Conservation (phyloP, 345 rosid genomes). For the Hibiscus tridactylites region DNA sequence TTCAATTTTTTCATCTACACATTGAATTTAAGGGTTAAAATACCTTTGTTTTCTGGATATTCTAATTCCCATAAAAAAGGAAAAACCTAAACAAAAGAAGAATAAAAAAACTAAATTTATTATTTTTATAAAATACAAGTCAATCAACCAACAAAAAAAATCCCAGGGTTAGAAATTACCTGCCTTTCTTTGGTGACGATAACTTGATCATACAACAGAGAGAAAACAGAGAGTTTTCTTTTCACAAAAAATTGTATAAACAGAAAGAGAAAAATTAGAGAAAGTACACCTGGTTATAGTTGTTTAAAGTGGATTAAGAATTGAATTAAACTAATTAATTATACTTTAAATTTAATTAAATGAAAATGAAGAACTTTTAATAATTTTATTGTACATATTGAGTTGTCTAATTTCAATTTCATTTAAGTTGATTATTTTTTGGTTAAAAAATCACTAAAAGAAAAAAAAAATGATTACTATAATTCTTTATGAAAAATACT, state of each 20-base stretch:
- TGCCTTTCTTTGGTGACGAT: not conserved
- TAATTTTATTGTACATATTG: not conserved
- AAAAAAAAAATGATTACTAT: too few species aligned
- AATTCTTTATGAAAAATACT: too few species aligned
- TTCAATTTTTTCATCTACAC: not conserved
- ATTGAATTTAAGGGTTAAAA: not conserved
- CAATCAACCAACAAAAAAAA: not conserved
- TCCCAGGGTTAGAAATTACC: constrained; percentile 1
- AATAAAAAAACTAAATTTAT: too few species aligned
- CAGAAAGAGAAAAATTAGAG: not conserved
- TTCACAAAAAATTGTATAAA: not conserved
- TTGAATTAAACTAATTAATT: not conserved
- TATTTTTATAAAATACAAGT: too few species aligned
- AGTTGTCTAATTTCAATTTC: too few species aligned
- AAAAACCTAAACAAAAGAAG: not conserved
- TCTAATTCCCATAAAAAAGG: not conserved
- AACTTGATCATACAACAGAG: not conserved
- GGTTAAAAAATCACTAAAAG: not conserved
- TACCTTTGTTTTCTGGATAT: not conserved
- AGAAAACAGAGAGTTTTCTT: not conserved
- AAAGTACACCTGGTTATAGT: not conserved
- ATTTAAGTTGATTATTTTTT: too few species aligned
- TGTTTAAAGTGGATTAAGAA: not conserved
- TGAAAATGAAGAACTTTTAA: not conserved
- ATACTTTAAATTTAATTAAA: not conserved